phyloP scores from a whole-genome alignment of 495 filamentous ascomycete species.

The Thermothielavioides terrestris region DNA sequence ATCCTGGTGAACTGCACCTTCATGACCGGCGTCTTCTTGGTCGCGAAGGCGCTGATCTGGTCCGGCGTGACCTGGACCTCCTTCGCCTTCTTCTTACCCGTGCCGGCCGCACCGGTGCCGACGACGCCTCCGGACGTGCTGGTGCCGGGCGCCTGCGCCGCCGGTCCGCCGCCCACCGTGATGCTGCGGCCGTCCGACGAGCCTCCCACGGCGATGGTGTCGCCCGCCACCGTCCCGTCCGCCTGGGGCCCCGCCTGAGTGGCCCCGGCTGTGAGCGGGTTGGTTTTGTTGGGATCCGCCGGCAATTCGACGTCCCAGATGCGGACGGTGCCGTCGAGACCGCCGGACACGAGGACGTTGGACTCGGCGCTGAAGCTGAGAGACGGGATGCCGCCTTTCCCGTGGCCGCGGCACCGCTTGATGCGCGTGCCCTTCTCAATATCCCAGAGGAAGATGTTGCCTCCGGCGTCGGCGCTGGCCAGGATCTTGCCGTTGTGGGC shows the following conservation, averaged over 20 bases:
- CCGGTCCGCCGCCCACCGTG: constrained; percentile 29
- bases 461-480: constrained; percentile 76
- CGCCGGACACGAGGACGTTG: constrained; percentile 76
- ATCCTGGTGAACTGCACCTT: constrained; percentile 89
- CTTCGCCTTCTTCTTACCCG: constrained; percentile 76
- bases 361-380: constrained; percentile 87
- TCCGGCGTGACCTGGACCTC: constrained; percentile 85
- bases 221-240: constrained; percentile 43
- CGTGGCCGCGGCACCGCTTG: constrained; percentile 91
- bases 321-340: constrained; percentile 85
- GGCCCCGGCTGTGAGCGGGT: constrained; percentile 32
- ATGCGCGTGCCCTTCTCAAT: constrained; percentile 69
- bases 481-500: constrained; percentile 79
- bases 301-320: constrained; percentile 81
- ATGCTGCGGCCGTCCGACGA: constrained; percentile 25
- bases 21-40: constrained; percentile 91
- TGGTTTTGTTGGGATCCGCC: constrained; percentile 36
- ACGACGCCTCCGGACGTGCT: constrained; percentile 25
- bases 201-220: constrained; percentile 43
- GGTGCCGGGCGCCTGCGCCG: constrained; percentile 17
- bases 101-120: constrained; percentile 36
- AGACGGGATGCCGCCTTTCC: constrained; percentile 87
- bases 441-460: constrained; percentile 89
- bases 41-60: constrained; percentile 86
- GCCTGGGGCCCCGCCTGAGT: constrained; percentile 46